Conservation (phyloP, 2,329 filamentous ascomycete genomes). For the Epichloe brachyelytri region DNA sequence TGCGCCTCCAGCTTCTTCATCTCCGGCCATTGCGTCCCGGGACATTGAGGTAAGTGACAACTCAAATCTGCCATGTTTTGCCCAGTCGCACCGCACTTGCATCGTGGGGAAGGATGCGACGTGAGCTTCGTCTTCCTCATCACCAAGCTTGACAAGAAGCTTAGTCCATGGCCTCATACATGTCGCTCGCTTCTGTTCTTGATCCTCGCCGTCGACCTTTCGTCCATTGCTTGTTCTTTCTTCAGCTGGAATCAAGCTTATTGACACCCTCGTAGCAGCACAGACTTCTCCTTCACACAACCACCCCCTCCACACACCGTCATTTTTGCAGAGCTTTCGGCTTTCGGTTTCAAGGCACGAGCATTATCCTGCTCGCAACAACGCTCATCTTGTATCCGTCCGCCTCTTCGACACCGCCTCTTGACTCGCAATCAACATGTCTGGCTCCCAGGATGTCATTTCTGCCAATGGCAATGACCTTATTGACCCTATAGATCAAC, state of each 20-base stretch:
- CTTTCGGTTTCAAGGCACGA: not conserved
- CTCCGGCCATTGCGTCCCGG: not conserved
- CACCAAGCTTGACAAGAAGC: not conserved
- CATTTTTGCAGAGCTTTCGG: not conserved
- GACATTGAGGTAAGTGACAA: not conserved
- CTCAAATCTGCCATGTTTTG: not conserved
- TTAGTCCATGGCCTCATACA: not conserved
- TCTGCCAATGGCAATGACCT: conserved; percentile 48
- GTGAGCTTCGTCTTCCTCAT: not conserved
- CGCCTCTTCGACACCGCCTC: not conserved
- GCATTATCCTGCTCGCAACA: not conserved
- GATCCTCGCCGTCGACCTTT: not conserved
- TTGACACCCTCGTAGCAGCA: not conserved
- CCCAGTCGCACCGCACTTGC: not conserved
- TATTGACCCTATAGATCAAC: conserved; percentile 47
- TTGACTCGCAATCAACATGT: conserved; percentile 33
- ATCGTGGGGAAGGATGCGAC: not conserved
- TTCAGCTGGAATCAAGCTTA: not conserved
- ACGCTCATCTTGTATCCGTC: conserved; percentile 6
- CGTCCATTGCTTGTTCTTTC: not conserved
- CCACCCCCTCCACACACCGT: not conserved
- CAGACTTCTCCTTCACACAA: not conserved
- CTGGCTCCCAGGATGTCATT: conserved; percentile 44
- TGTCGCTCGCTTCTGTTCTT: not conserved
- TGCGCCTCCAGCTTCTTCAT: not conserved